Evolutionary conservation across 2,329 filamentous ascomycete genomes (phyloP).

Genomic region (Neobulgaria alba): DNA sequence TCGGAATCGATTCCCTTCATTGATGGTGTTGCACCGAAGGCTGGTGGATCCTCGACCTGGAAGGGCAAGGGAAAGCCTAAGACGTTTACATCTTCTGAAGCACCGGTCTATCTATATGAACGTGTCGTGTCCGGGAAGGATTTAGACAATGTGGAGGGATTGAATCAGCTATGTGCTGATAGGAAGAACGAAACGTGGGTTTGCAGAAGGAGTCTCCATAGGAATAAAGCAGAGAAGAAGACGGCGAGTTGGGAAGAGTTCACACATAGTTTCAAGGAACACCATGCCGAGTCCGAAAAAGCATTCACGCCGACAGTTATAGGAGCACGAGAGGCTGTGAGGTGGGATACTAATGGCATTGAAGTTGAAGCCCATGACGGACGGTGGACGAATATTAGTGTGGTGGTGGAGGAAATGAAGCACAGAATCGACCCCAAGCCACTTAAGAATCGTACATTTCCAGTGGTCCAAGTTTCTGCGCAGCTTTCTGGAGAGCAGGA

Average conservation of each 20-base stretch:
- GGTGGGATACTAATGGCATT: slow-evolving; percentile 39
- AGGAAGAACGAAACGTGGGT: slow-evolving; percentile 47
- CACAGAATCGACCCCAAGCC: slow-evolving; percentile 50
- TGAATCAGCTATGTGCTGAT: slow-evolving; percentile 21
- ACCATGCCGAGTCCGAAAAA: slow-evolving; percentile 48
- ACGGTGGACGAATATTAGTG: slow-evolving; percentile 39
- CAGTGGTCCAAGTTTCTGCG: slow-evolving; percentile 53
- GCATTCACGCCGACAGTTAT: slow-evolving; percentile 50
- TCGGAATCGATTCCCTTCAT: slow-evolving; percentile 53
- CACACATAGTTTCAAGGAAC: slow-evolving; percentile 45
- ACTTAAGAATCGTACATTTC: slow-evolving; percentile 57
- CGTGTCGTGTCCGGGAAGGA: slow-evolving; percentile 39
- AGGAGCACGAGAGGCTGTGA: slow-evolving; percentile 33
- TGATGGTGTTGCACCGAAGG: slow-evolving; percentile 41
- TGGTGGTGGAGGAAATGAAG: slow-evolving; percentile 54
- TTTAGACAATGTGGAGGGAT: slow-evolving; percentile 32
- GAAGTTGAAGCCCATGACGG: slow-evolving; percentile 31
- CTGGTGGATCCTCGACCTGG: slow-evolving; percentile 35
- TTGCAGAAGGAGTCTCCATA: slow-evolving; percentile 53
- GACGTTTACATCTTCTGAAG: slow-evolving; percentile 39
- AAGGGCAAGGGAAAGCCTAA: slow-evolving; percentile 40
- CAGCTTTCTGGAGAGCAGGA: slow-evolving; percentile 34
- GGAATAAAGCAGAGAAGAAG: slow-evolving; percentile 38
- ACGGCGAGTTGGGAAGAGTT: slow-evolving; percentile 60
- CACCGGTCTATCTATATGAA: slow-evolving; percentile 45